Evolutionary conservation across 225 moss, liverwort and hornwort genomes (phyloP).

Genomic region (Marchantia paleacea): DNA sequence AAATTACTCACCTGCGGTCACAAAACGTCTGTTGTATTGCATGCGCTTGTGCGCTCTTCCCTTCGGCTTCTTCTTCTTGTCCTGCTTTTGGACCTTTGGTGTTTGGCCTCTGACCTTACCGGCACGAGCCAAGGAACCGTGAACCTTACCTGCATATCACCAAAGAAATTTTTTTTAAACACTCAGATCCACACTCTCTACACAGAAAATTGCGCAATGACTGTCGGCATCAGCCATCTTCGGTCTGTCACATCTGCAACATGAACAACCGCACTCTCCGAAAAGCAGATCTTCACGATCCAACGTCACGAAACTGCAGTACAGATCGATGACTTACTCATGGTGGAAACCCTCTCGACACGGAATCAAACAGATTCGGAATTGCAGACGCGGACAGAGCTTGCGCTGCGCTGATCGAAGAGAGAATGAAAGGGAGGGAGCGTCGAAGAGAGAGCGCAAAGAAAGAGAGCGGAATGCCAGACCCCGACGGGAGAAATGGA

Average conservation of each 20-base stretch:
- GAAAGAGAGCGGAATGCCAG: neutral
- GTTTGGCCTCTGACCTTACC: slow-evolving; percentile 84
- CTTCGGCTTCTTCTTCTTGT: slow-evolving; percentile 82
- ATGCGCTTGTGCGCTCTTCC: slow-evolving; percentile 79
- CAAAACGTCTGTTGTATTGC: slow-evolving; percentile 76
- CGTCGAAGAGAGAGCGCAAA: neutral
- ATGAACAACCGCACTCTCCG: neutral
- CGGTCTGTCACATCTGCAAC: neutral
- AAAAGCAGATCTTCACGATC: neutral
- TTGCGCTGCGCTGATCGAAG: neutral
- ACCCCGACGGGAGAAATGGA: neutral
- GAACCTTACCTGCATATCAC: slow-evolving; percentile 64
- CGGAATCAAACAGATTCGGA: neutral
- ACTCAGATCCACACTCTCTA: neutral
- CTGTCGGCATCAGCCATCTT: no score
- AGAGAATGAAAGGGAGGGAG: neutral
- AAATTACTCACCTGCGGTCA: slow-evolving; percentile 51
- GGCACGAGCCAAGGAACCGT: slow-evolving; percentile 80
- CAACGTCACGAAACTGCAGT: neutral
- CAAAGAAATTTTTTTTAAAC: neutral
- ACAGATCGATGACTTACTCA: slow-evolving; percentile 3
- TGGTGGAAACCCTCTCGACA: neutral
- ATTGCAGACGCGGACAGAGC: neutral
- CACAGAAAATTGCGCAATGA: neutral
- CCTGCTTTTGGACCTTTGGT: slow-evolving; percentile 74